Conservation (phyloP, 306 rosid genomes). For the Sindora glabra region DNA sequence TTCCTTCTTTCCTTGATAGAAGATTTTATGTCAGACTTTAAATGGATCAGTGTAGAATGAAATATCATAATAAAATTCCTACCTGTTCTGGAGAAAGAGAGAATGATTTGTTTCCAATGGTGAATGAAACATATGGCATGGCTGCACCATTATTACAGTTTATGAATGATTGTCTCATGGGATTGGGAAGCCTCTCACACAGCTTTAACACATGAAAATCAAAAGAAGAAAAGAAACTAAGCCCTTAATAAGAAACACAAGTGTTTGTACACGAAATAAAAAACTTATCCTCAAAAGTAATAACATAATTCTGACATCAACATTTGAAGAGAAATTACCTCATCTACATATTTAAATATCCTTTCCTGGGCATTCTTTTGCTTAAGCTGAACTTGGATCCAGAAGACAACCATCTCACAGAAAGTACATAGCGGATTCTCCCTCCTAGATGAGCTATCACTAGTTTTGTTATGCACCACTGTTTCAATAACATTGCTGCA, state of each 20-base stretch:
- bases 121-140: slow-evolving; percentile 52
- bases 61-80: not conserved
- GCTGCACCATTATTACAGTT: slow-evolving; percentile 35
- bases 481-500: slow-evolving; percentile 57
- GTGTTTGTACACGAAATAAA: not conserved
- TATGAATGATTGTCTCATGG: slow-evolving; percentile 41
- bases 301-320: not conserved
- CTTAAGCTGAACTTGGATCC: slow-evolving; percentile 67
- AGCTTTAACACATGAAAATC: slow-evolving; percentile 31
- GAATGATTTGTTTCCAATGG: slow-evolving; percentile 49
- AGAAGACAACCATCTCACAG: slow-evolving; percentile 58
- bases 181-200: slow-evolving; percentile 72
- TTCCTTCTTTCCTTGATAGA: too few species aligned
- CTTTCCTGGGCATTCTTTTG: slow-evolving; percentile 46
- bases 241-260: not conserved
- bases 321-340: slow-evolving; percentile 35
- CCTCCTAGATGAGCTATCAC: slow-evolving; percentile 11
- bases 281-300: not conserved
- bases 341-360: slow-evolving; percentile 40
- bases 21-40: too few species aligned
- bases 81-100: slow-evolving; percentile 66
- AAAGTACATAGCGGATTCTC: slow-evolving; percentile 45
- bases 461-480: slow-evolving; percentile 33
- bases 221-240: not conserved
- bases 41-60: too few species aligned